A percentile compares a stretch with the other conserved stretches of the same genome.
These are phyloP conservation scores for Backusella liffmaniae DNA, from an alignment of 192 early-diverging fungal genomes.

Conservation along the genomic window DNA sequence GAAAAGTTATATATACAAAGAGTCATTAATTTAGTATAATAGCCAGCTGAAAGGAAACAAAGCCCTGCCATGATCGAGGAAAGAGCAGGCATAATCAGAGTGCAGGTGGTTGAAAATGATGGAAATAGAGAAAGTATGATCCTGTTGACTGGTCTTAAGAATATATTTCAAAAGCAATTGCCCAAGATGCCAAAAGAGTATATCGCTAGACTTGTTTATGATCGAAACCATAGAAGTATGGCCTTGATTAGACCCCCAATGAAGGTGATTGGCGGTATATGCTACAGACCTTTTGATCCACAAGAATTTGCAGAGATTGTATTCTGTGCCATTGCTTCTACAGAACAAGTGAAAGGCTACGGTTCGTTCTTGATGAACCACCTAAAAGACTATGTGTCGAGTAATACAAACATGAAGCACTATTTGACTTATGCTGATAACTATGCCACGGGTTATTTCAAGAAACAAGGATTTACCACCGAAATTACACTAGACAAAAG, in stretches of 20 bases:
- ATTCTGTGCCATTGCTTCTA: conserved; percentile 91
- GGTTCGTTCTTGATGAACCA: conserved; percentile 96
- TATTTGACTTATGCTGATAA: conserved; percentile 99
- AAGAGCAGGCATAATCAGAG: conserved; percentile 62
- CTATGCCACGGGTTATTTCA: conserved; percentile 98
- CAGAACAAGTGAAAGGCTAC: conserved; percentile 96
- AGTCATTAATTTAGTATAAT: neutral
- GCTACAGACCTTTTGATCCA: conserved; percentile 86
- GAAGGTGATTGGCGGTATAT: conserved; percentile 92
- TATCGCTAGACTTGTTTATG: conserved; percentile 94
- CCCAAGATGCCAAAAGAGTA: conserved; percentile 99
- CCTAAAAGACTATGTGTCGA: conserved; percentile 90
- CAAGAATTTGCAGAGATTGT: conserved; percentile 98
- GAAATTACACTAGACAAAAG: conserved; percentile 93
- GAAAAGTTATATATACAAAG: neutral
- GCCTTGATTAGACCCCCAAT: conserved; percentile 66
- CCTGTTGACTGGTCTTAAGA: conserved; percentile 89
- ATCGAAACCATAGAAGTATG: conserved; percentile 84
- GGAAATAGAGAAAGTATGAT: conserved; percentile 78
- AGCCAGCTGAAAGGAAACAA: conserved; percentile 44
- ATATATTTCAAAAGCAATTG: conserved; percentile 94
- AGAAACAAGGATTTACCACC: conserved; percentile 95
- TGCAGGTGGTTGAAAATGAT: conserved; percentile 83
- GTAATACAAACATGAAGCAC: conserved; percentile 70
- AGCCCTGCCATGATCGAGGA: conserved; percentile 67